phyloP scores from a whole-genome alignment of 1,284 basidiomycete species.

The Cerrena zonata region DNA sequence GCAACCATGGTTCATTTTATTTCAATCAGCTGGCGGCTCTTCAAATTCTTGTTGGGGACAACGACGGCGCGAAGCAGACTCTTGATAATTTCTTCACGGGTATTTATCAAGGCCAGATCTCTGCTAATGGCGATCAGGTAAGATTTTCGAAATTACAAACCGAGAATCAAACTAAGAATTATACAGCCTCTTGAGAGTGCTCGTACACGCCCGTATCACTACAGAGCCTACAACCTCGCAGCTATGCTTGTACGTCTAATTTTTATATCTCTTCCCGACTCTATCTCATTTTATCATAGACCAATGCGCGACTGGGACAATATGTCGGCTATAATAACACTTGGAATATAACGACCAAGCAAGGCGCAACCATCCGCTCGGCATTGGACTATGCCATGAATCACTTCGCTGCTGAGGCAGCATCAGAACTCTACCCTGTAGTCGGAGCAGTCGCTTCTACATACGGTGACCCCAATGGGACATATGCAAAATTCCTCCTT shows the following conservation, averaged over 20 bases:
- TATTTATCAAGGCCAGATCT: slow-evolving; percentile 28
- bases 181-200: slow-evolving; percentile 49
- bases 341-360: slow-evolving; percentile 44
- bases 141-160: neutral
- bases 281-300: slow-evolving; percentile 31
- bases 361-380: slow-evolving; percentile 48
- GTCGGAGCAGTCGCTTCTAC: slow-evolving; percentile 29
- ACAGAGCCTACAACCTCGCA: slow-evolving; percentile 53
- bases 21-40: slow-evolving; percentile 26
- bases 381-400: slow-evolving; percentile 55
- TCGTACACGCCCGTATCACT: slow-evolving; percentile 53
- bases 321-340: slow-evolving; percentile 38
- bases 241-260: slow-evolving; percentile 40
- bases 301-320: slow-evolving; percentile 46
- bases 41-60: slow-evolving; percentile 25
- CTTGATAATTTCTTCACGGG: slow-evolving; percentile 26
- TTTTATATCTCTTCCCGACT: neutral
- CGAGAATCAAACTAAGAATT: too few species aligned
- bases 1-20: slow-evolving; percentile 25
- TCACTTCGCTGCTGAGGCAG: slow-evolving; percentile 18
- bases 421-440: slow-evolving; percentile 17
- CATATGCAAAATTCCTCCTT: slow-evolving; percentile 42
- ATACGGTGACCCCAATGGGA: slow-evolving; percentile 50
- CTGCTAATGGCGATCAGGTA: slow-evolving; percentile 27
- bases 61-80: slow-evolving; percentile 21